phyloP scores from a whole-genome alignment of 83 land plant species.

The Picea abies region DNA sequence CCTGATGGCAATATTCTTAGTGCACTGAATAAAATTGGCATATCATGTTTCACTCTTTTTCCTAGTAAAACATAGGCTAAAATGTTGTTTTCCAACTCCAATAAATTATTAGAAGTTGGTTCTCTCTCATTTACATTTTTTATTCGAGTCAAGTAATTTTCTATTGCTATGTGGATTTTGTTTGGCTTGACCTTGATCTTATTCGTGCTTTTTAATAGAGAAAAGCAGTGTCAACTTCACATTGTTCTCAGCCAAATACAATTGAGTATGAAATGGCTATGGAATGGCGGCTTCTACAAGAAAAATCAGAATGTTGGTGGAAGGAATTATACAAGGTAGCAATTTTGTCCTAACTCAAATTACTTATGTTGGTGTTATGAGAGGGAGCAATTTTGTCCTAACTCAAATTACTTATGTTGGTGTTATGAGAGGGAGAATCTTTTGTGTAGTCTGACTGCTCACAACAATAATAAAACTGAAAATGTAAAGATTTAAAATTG shows the following conservation, averaged over 20 bases:
- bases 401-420: too few relatives aligned
- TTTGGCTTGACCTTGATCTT: neutral
- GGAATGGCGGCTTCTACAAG: conserved; percentile 69
- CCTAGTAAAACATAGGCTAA: neutral
- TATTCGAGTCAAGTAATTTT: neutral
- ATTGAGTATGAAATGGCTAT: conserved; percentile 88
- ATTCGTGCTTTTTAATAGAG: conserved; percentile 34
- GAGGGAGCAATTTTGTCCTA: too few relatives aligned
- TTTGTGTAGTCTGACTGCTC: too few relatives aligned
- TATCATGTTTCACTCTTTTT: neutral
- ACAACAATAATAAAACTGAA: too few relatives aligned
- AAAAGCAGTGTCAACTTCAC: conserved; percentile 80
- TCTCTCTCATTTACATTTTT: neutral
- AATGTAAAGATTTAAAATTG: too few relatives aligned
- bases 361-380: too few relatives aligned
- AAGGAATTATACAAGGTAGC: conserved; percentile 46
- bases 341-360: too few relatives aligned
- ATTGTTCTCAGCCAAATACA: conserved; percentile 81
- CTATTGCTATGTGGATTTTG: neutral
- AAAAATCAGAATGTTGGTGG: conserved; percentile 33
- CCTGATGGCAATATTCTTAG: neutral
- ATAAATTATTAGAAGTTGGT: neutral
- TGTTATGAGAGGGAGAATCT: too few relatives aligned
- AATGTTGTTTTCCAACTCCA: neutral
- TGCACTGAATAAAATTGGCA: neutral